Evolutionary conservation across 345 rosid species (phyloP), one percentile per base, ranked within the genome.

Genomic region (Luvunga scandens): DNA sequence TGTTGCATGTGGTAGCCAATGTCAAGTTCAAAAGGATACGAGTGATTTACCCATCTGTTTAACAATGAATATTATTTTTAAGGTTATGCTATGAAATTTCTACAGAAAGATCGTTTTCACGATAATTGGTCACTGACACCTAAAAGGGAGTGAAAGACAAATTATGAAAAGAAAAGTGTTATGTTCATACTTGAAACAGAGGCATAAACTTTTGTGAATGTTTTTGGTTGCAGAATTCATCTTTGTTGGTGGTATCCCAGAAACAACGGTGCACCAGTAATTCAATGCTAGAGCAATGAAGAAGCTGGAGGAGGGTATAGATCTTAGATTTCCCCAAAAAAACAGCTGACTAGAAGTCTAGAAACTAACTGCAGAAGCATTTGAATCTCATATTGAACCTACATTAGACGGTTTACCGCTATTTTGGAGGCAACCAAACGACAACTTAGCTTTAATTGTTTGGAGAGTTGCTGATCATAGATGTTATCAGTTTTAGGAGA

Each of bases 201-300:
- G 18, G 45, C 45, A 14, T 28, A 30, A 64, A 5, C 18, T 31
- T 66, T 66, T 16, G 56, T 42, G 56, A 2, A 55, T 60, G 50
- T 53, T 34, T 57, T 75, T 76, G 78, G 79, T 85, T 87, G 85
- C 94, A 94, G 98, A 36, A 78, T 68, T 91, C 93, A 50, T 85
- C 92, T 21, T 77, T 94, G 83, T 76, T 94, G 77, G 64, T 90
- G 78, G 72, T 92, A 57, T 90, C 93, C 30, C 94, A 91, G 80
- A 81, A 67, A 71, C 86, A 75, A 22, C 30, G 45, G 33, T 45
- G 79, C 66, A 76, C 83, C 72, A 79, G 50, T 66, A 87, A 25
- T n/a, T 60, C 19, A 33, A 79, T 85, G 76, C 5, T 24, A 8
- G 13, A 56, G 27, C 38, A 56, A 56, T 67, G 55, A 34, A 31